These are phyloP conservation scores for Omphalotus guepiniiformis DNA, from an alignment of 768 basidiomycete genomes.

Conservation along the genomic window DNA sequence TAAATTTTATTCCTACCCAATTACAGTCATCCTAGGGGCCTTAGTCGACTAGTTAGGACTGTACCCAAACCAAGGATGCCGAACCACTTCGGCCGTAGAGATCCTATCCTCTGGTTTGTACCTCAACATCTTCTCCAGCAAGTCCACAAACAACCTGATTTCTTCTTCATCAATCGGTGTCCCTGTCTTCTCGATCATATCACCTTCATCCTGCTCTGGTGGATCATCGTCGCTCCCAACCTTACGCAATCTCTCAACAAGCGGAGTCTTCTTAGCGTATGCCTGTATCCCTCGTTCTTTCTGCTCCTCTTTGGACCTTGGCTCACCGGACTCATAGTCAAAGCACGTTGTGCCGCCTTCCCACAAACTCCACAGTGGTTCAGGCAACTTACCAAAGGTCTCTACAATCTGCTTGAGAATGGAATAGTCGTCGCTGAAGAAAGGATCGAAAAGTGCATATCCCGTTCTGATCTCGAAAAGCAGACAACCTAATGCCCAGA, in stretches of 20 bases:
- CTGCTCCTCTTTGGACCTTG: constrained; percentile 16
- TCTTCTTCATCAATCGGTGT: constrained; percentile 23
- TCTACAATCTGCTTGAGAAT: constrained; percentile 31
- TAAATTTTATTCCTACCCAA: too few species aligned
- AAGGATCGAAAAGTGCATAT: constrained; percentile 35
- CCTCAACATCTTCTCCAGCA: constrained; percentile 36
- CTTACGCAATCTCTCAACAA: constrained; percentile 20
- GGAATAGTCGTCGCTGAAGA: constrained; percentile 23
- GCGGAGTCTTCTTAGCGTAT: constrained; percentile 24
- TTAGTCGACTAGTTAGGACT: too few species aligned
- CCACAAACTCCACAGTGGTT: constrained; percentile 37
- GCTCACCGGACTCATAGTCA: constrained; percentile 27
- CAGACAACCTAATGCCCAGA: constrained; percentile 10
- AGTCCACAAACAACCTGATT: constrained; percentile 31
- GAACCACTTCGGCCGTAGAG: constrained; percentile 27
- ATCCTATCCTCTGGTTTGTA: constrained; percentile 40
- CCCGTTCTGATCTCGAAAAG: constrained; percentile 8
- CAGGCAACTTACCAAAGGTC: constrained; percentile 36
- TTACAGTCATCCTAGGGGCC: too few species aligned
- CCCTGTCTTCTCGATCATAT: constrained; percentile 26
- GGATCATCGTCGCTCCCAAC: constrained; percentile 27
- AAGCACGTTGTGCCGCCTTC: constrained; percentile 29
- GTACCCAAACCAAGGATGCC: constrained; percentile 35
- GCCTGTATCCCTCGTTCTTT: too few species aligned
- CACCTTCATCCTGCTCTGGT: constrained; percentile 21